A percentile compares a stretch with the other conserved stretches of the same genome.
Conservation (phyloP, 2,329 filamentous ascomycete genomes). For the Cryphonectria parasitica region DNA sequence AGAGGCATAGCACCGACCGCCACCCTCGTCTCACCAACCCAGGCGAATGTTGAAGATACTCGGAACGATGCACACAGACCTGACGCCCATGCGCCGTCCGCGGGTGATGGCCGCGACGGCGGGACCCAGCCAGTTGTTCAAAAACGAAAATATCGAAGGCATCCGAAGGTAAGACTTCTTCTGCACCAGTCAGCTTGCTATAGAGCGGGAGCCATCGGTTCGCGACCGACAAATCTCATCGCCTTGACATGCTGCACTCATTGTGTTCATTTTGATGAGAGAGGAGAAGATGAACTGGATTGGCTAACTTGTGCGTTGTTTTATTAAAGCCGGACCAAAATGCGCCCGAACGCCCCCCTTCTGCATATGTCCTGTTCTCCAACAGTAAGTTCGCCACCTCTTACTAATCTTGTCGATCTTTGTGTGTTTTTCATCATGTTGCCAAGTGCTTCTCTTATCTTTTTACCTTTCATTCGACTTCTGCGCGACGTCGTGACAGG, state of each 20-base stretch:
- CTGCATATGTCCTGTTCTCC: conserved; percentile 84
- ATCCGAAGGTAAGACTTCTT: conserved; percentile 67
- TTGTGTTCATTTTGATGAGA: background rate
- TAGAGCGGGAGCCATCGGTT: background rate
- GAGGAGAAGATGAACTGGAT: background rate
- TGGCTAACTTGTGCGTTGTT: conserved; percentile 8
- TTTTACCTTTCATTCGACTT: background rate
- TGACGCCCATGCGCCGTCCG: conserved; percentile 42
- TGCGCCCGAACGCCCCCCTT: conserved; percentile 78
- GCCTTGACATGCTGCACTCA: background rate
- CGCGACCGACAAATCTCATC: background rate
- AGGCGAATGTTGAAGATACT: conserved; percentile 56
- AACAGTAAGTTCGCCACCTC: conserved; percentile 65
- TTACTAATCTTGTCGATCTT: conserved; percentile 19
- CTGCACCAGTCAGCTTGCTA: background rate
- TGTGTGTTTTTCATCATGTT: background rate
- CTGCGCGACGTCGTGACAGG: background rate
- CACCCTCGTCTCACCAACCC: conserved; percentile 54
- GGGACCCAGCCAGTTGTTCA: conserved; percentile 45
- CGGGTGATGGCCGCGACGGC: conserved; percentile 49
- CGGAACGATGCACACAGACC: conserved; percentile 58
- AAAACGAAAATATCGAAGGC: conserved; percentile 77
- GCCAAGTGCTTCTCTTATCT: background rate
- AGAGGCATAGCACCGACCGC: conserved; percentile 63
- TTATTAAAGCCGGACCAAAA: conserved; percentile 69